Base-by-base conservation (phyloP, 108 stramenopile genomes). In the Nitzschia palea region DNA sequence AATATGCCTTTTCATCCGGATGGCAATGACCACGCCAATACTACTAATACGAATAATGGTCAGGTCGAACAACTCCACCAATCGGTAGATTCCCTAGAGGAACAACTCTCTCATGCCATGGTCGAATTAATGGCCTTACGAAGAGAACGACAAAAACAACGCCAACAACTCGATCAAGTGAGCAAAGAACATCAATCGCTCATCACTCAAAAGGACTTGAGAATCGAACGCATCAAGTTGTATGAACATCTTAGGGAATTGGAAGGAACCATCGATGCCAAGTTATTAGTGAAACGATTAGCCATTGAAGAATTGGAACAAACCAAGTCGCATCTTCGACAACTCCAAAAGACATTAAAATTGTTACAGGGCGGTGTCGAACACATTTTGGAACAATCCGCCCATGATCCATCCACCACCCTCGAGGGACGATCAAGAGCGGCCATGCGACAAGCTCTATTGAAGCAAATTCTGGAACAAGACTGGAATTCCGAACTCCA, bases 341-440 rank as follows among this genome's bases (percentile, higher is more conserved):
- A 63, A 30, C 22, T 63, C 10, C 27, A 32, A 34, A 26, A 31
- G 18, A 63, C 62, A n/a, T 31, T 63, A 2, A 25, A 63, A n/a
- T 48, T 63, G 28, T 48, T 63, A 31, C 62, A 63, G 23, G 62
- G 62, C 0, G 45, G 62, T 33, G 62, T 63, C 6, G 47, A 63
- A 26, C 23, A 30, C n/a, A 50, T 63, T 32, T 33, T 63, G 28
- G 44, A 47, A 28, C 44, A 35, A 48, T 63, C 62, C 2, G 40
- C 59, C 9, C 10, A 36, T 8, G 59, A 60, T 43, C n/a, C 37
- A 25, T 31, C 31, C n/a, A 3, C 5, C 12, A 60, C 37, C 2
- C 20, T 14, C 20, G 37, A 60, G 31, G 59, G 40, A 42, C 35
- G 31, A 4, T 10, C 8, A 8, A 36, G 59, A 25, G 59, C 59